These are phyloP conservation scores for Ophiostoma piceae DNA, from an alignment of 2,329 filamentous ascomycete genomes.

Conservation along the genomic window DNA sequence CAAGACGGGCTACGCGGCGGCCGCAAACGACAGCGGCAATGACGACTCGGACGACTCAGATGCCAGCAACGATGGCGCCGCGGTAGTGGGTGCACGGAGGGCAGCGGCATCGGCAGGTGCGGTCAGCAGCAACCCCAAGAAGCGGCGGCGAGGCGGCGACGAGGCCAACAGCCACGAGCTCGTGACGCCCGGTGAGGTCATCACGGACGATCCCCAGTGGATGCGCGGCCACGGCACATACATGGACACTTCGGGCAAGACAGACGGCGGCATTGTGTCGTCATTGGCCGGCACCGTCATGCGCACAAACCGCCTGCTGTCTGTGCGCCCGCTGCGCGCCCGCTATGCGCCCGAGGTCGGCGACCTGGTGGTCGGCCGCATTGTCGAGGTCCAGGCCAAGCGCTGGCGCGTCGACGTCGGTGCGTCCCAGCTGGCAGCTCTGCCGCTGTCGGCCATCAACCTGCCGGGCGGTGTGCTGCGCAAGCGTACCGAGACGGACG, in stretches of 20 bases:
- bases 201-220: constrained; percentile 92
- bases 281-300: constrained; percentile 86
- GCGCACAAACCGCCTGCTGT: constrained; percentile 95
- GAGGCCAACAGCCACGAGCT: constrained; percentile 45
- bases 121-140: constrained; percentile 12
- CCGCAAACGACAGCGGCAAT: constrained; percentile 13
- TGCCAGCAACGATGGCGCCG: constrained; percentile 36
- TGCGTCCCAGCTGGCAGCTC: constrained; percentile 74
- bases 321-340: constrained; percentile 80
- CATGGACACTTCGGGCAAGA: constrained; percentile 48
- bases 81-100: constrained; percentile 39
- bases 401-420: constrained; percentile 95
- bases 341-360: constrained; percentile 95
- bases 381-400: constrained; percentile 87
- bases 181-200: constrained; percentile 81
- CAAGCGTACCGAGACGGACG: constrained; percentile 88
- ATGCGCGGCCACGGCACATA: constrained; percentile 97
- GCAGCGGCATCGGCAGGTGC: constrained; percentile 3
- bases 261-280: constrained; percentile 64
- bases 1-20: neutral
- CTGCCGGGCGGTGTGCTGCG: constrained; percentile 88
- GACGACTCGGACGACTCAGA: constrained; percentile 37
- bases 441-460: constrained; percentile 88
- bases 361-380: constrained; percentile 87
- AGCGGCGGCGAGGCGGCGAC: constrained; percentile 27